Base-by-base conservation (phyloP, 2,329 filamentous ascomycete species). In the Alternaria postmessia region DNA sequence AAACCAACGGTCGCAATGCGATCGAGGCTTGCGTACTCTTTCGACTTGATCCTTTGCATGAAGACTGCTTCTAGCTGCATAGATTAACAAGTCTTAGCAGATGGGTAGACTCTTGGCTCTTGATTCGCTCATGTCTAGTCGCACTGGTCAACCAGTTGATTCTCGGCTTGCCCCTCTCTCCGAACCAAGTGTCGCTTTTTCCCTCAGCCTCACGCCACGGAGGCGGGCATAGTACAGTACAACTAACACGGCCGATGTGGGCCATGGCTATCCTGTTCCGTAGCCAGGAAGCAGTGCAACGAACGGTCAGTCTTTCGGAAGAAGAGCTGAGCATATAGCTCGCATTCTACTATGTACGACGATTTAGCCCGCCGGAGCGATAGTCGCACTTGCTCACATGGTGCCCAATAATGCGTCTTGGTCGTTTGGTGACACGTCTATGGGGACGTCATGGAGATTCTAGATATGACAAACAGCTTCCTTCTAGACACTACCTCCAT, bases 41-140 rank as follows among this genome's bases (percentile, higher is more conserved):
- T 46, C 55, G 44, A 57, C 34, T 30, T 59, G 52, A 32, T 39
- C 24, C 51, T 51, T 39, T 62, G 42, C 30, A 26, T 41, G 20
- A 11, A 49, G 32, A 49, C 16, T 36, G 46, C 20, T 38, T 49
- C 20, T 24, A 14, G 39, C 20, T 42, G 39, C 39, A 42, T 42
- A 26, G 3, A 32, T 38, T 12, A 22, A 49, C 46, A 22, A 8
- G 46, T n/a, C 18, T 34, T 22, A 34, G 28, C 46, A 34, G 14
- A 48, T 7, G 16, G 46, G 20, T 18, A 22, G 28, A 48, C 28
- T 16, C 4, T 48, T 22, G 14, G 22, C 46, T n/a, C 30, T 36
- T 43, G 26, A 30, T 22, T 41, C 18, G 39, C 18, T 43, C 12
- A 24, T 32, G 24, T 42, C 26, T 42, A 42, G 36, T 14, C 26